Conservation (phyloP, 2,329 filamentous ascomycete species). For the Arthroderma uncinatum region DNA sequence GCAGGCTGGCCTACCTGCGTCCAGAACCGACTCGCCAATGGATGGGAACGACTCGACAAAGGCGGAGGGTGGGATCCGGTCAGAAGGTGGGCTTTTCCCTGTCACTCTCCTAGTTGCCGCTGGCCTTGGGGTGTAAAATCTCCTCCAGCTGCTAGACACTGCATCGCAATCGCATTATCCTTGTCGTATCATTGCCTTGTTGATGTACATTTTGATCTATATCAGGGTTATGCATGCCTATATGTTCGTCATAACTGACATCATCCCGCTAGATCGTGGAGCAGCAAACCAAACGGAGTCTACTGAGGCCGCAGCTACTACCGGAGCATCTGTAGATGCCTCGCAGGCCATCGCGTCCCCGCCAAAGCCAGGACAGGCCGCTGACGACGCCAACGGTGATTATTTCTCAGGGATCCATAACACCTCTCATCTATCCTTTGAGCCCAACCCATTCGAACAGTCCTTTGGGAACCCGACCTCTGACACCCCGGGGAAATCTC, state of each 20-base stretch:
- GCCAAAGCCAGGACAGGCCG: conserved; percentile 41
- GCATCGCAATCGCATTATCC: background rate
- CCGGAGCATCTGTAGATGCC: conserved; percentile 44
- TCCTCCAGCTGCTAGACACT: background rate
- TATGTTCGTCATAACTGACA: background rate
- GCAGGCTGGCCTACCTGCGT: conserved; percentile 21
- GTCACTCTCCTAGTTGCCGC: conserved; percentile 5
- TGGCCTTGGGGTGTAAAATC: background rate
- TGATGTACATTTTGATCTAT: background rate
- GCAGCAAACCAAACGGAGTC: conserved; percentile 13
- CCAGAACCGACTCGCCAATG: conserved; percentile 32
- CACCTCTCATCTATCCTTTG: conserved; percentile 44
- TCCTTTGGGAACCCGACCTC: conserved; percentile 62
- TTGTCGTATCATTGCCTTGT: background rate
- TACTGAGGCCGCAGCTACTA: conserved; percentile 36
- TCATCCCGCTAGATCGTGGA: conserved; percentile 16
- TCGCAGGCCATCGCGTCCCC: conserved; percentile 60
- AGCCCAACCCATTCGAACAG: conserved; percentile 95
- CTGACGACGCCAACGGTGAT: conserved; percentile 38
- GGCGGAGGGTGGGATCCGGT: conserved; percentile 18
- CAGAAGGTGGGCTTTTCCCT: conserved; percentile 27
- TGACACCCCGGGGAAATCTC: conserved; percentile 70
- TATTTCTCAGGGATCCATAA: conserved; percentile 55
- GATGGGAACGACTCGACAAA: conserved; percentile 31
- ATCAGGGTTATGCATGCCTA: background rate